phyloP scores from a whole-genome alignment of 2,329 filamentous ascomycete genomes.

The Plectosphaerella cucumerina region DNA sequence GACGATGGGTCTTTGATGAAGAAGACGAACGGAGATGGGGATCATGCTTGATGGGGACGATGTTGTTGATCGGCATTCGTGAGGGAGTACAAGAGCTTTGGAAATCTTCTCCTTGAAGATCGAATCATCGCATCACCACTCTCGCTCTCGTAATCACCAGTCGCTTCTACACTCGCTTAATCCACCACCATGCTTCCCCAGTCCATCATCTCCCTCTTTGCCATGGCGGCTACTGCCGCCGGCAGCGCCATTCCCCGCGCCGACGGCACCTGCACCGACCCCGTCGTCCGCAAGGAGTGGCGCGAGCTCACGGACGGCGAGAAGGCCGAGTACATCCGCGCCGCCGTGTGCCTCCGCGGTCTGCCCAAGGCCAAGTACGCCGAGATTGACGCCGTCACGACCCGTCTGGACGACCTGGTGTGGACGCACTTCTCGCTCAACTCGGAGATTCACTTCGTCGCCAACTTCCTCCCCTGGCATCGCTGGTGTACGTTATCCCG shows the following conservation, averaged over 20 bases:
- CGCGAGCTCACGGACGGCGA: slow-evolving; percentile 12
- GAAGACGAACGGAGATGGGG: too few species aligned
- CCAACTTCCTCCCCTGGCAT: slow-evolving; percentile 30
- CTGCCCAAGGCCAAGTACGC: slow-evolving; percentile 11
- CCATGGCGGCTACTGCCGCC: slow-evolving; percentile 1
- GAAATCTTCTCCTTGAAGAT: too few species aligned
- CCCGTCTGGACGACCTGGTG: slow-evolving; percentile 13
- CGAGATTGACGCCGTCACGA: slow-evolving; percentile 9
- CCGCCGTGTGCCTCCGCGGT: slow-evolving; percentile 11
- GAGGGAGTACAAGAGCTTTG: too few species aligned
- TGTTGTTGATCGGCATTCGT: too few species aligned
- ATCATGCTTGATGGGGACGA: too few species aligned
- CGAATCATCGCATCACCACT: too few species aligned
- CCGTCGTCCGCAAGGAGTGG: slow-evolving; percentile 14
- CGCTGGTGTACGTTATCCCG: too few species aligned
- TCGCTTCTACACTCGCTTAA: neutral
- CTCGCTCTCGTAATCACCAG: too few species aligned
- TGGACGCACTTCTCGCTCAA: slow-evolving; percentile 13
- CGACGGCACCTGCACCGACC: slow-evolving; percentile 8
- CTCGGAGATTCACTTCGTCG: slow-evolving; percentile 14
- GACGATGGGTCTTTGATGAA: too few species aligned
- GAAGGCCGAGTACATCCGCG: slow-evolving; percentile 13
- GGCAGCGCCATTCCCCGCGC: slow-evolving; percentile 5
- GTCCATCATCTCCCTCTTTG: neutral
- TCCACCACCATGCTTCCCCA: slow-evolving; percentile 1